These are phyloP conservation scores for Mortierella hygrophila DNA, from an alignment of 192 early-diverging fungal species.

Conservation along the genomic window DNA sequence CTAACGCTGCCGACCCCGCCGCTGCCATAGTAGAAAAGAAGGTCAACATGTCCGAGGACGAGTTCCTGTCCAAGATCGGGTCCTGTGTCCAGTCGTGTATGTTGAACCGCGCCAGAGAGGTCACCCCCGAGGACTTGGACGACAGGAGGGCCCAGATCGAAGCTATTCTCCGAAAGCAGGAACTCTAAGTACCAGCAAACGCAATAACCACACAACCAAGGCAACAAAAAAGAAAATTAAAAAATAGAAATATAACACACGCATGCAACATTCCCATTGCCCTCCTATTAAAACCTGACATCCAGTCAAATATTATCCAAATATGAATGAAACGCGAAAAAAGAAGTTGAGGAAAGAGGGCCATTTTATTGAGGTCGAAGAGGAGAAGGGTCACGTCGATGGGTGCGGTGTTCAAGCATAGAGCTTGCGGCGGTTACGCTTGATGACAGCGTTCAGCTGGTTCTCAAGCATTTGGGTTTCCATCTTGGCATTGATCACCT, in stretches of 20 bases:
- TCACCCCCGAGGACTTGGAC: background rate
- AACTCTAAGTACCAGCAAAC: background rate
- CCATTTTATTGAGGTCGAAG: background rate
- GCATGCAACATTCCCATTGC: background rate
- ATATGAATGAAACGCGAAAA: background rate
- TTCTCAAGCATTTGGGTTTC: slow-evolving; percentile 55
- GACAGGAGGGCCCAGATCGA: background rate
- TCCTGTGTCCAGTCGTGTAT: background rate
- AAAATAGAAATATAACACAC: too few species aligned
- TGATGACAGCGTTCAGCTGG: slow-evolving; percentile 46
- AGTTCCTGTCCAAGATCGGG: background rate
- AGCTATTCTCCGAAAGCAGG: background rate
- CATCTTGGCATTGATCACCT: slow-evolving; percentile 55
- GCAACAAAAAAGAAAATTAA: background rate
- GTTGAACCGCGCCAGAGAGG: background rate
- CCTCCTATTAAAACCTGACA: background rate
- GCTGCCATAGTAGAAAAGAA: background rate
- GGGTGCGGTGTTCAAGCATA: slow-evolving; percentile 16
- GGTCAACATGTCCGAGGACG: background rate
- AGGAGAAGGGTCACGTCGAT: background rate
- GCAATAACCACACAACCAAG: background rate
- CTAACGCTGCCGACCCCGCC: background rate
- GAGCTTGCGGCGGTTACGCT: slow-evolving; percentile 45
- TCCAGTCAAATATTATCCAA: background rate
- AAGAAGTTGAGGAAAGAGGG: background rate